Conservation (phyloP, 2,329 filamentous ascomycete genomes). For the Nemania diffusa region DNA sequence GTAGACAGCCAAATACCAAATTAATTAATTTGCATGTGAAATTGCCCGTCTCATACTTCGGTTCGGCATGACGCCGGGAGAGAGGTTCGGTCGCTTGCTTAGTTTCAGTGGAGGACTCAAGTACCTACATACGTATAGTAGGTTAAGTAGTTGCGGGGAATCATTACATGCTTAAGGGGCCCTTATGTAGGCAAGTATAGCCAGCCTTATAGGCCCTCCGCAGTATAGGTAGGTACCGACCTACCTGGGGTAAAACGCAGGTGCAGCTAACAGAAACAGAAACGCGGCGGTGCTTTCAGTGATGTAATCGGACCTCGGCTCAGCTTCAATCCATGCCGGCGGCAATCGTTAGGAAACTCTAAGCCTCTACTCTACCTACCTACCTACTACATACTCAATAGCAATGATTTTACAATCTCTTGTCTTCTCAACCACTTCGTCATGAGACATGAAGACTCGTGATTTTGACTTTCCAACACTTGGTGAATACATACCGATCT, state of each 20-base stretch:
- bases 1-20: neutral
- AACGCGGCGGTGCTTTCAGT: constrained; percentile 19
- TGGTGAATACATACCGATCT: constrained; percentile 13
- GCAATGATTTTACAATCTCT: neutral
- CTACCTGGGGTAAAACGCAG: no score
- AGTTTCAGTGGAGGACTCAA: neutral
- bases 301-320: constrained; percentile 50
- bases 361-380: constrained; percentile 9
- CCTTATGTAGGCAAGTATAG: neutral
- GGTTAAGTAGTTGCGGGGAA: constrained; percentile 11
- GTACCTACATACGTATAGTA: neutral
- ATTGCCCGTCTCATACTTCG: constrained; percentile 3
- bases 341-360: constrained; percentile 29
- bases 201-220: no score
- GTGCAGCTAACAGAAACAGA: neutral
- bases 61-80: constrained; percentile 5
- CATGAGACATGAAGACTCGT: constrained; percentile 21
- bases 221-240: neutral
- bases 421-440: neutral
- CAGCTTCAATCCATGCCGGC: constrained; percentile 7
- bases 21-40: constrained; percentile 29
- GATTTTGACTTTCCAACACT: neutral
- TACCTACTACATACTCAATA: neutral
- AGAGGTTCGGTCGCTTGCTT: neutral
- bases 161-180: neutral